Evolutionary conservation across 1,284 basidiomycete genomes (phyloP).

Genomic region (Pseudozyma hubeiensis): DNA sequence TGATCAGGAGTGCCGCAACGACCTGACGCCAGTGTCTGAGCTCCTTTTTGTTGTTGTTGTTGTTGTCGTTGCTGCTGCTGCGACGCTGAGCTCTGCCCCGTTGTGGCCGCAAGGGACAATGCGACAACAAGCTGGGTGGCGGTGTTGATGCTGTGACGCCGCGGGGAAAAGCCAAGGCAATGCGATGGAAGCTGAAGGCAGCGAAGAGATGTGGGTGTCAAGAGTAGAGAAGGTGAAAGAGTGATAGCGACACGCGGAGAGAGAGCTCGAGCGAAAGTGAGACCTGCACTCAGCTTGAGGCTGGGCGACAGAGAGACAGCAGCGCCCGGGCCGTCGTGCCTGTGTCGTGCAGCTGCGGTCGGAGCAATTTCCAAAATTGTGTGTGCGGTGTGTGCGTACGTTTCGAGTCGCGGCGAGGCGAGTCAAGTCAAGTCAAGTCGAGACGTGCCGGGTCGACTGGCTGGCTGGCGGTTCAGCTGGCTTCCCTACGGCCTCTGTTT

Average conservation of each 20-base stretch:
- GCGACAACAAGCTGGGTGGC: no score
- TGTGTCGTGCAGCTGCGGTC: conserved; percentile 7
- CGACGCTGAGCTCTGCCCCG: no score
- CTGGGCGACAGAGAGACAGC: background rate
- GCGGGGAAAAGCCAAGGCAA: no score
- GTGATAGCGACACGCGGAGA: background rate
- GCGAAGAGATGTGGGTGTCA: no score
- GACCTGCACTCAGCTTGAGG: background rate
- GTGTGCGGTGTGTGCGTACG: conserved; percentile 3
- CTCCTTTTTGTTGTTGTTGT: no score
- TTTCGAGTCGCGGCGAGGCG: background rate
- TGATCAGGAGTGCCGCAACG: no score
- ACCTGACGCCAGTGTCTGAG: no score
- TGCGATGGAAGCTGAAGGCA: no score
- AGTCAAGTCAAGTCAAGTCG: conserved; percentile 4
- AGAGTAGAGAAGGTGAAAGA: background rate
- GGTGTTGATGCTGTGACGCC: no score
- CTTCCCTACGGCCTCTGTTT: no score
- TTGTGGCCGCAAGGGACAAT: no score
- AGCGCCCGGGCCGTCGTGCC: conserved; percentile 10
- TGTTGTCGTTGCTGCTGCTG: no score
- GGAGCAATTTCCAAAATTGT: conserved; percentile 2
- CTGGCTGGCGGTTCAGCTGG: background rate
- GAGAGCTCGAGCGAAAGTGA: conserved; percentile 2
- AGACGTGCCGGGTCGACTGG: background rate